These are phyloP conservation scores for Dalechampia spathulata DNA, from an alignment of 441 rosid genomes.

Conservation along the genomic window DNA sequence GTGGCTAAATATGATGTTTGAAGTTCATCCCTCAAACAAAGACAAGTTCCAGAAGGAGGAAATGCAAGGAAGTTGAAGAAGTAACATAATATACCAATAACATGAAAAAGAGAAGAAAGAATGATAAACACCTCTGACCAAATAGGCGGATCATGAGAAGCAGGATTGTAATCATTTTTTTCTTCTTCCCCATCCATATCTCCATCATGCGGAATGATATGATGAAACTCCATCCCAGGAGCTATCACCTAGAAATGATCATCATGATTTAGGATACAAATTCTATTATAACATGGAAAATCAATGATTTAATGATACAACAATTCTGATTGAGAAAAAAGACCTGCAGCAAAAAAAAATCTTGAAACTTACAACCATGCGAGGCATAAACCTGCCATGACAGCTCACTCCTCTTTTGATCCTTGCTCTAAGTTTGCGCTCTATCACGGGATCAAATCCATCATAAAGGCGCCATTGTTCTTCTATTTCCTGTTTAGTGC, in stretches of 20 bases:
- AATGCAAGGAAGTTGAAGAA: background rate
- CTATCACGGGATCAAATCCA: conserved; percentile 81
- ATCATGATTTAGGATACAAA: conserved; percentile 2
- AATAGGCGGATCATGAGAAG: conserved; percentile 74
- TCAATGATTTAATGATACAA: background rate
- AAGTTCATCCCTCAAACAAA: background rate
- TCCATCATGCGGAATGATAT: conserved; percentile 77
- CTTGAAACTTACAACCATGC: conserved; percentile 65
- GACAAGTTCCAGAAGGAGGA: background rate
- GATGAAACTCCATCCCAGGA: conserved; percentile 96
- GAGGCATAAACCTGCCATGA: conserved; percentile 85
- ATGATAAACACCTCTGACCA: conserved; percentile 65
- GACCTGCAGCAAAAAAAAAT: conserved; percentile 1
- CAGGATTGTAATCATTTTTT: conserved; percentile 61
- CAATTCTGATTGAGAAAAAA: background rate
- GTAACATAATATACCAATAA: background rate
- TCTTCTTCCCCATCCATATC: conserved; percentile 70
- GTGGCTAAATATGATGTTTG: background rate
- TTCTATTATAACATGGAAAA: background rate
- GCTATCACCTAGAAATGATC: conserved; percentile 53
- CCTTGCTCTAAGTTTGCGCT: conserved; percentile 77
- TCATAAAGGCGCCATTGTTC: conserved; percentile 87
- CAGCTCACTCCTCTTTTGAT: conserved; percentile 78
- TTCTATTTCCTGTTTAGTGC: conserved; percentile 84
- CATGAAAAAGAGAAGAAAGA: conserved; percentile 10